Conservation (phyloP, 441 rosid species). For the Eruca vesicaria region DNA sequence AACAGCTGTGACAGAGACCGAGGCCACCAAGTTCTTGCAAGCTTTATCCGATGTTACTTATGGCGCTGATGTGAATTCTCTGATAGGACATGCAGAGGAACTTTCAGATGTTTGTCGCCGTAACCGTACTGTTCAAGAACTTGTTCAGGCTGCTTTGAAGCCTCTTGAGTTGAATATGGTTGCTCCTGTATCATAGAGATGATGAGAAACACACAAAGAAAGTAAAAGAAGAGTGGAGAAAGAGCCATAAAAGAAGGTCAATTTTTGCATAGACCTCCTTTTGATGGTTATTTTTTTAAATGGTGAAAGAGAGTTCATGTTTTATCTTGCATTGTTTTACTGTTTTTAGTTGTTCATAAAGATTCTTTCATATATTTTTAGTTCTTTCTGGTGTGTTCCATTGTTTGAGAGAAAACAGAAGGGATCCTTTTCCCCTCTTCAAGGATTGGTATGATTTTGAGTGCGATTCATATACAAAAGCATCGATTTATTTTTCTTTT, state of each 20-base stretch:
- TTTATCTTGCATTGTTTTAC: conserved; percentile 23
- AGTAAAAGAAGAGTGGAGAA: background rate
- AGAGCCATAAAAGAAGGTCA: conserved; percentile 22
- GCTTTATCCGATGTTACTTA: conserved; percentile 76
- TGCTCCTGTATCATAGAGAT: conserved; percentile 50
- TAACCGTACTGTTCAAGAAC: conserved; percentile 89
- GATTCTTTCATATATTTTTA: background rate
- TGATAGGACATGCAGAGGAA: conserved; percentile 73
- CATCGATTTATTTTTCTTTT: conserved; percentile 8
- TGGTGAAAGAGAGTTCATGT: conserved; percentile 25
- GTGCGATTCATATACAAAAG: conserved; percentile 26
- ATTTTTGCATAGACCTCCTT: conserved; percentile 34
- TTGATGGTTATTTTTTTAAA: conserved; percentile 24
- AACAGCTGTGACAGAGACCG: conserved; percentile 76
- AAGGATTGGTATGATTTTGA: conserved; percentile 33
- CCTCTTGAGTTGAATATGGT: conserved; percentile 69
- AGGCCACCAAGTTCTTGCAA: conserved; percentile 65
- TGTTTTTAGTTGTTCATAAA: conserved; percentile 24
- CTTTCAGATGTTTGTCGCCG: conserved; percentile 94
- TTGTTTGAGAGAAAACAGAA: conserved; percentile 29
- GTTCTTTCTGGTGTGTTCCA: conserved; percentile 24
- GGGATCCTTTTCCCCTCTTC: conserved; percentile 12
- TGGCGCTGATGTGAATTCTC: conserved; percentile 62
- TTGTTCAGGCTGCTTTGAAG: conserved; percentile 88
- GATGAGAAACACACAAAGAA: conserved; percentile 10